phyloP scores from a whole-genome alignment of 2,329 filamentous ascomycete species.

The Penicillium sp. region DNA sequence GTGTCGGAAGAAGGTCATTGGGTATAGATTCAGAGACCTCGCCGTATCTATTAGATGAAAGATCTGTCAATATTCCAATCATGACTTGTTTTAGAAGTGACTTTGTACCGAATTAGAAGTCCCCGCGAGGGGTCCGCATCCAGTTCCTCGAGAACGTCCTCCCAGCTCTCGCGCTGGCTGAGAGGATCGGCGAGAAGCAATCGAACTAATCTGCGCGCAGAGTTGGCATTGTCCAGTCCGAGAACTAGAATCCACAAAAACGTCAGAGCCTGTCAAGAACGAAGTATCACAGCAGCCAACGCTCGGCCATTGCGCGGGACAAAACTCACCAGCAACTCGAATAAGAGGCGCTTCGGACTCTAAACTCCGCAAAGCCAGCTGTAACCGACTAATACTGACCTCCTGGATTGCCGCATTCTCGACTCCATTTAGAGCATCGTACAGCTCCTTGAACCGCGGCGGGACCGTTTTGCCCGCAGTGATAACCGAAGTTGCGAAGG shows the following conservation, averaged over 20 bases:
- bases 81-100: not conserved
- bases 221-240: constrained; percentile 47
- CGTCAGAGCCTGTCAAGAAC: not conserved
- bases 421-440: constrained; percentile 51
- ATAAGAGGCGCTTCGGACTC: constrained; percentile 52
- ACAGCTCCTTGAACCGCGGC: constrained; percentile 48
- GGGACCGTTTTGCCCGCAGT: constrained; percentile 53
- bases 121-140: constrained; percentile 51
- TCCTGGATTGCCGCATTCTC: constrained; percentile 51
- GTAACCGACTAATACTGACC: constrained; percentile 56
- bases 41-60: constrained; percentile 49
- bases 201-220: constrained; percentile 59
- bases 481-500: constrained; percentile 51
- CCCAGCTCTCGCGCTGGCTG: constrained; percentile 60
- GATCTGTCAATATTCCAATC: not conserved
- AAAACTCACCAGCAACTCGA: constrained; percentile 50
- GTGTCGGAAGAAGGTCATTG: constrained; percentile 51
- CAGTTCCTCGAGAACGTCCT: constrained; percentile 53
- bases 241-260: constrained; percentile 39
- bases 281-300: not conserved
- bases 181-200: constrained; percentile 68
- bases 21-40: constrained; percentile 47
- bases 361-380: constrained; percentile 56
- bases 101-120: constrained; percentile 57
- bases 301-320: not conserved